phyloP scores from a whole-genome alignment of 495 filamentous ascomycete genomes.

The Peziza echinospora region DNA sequence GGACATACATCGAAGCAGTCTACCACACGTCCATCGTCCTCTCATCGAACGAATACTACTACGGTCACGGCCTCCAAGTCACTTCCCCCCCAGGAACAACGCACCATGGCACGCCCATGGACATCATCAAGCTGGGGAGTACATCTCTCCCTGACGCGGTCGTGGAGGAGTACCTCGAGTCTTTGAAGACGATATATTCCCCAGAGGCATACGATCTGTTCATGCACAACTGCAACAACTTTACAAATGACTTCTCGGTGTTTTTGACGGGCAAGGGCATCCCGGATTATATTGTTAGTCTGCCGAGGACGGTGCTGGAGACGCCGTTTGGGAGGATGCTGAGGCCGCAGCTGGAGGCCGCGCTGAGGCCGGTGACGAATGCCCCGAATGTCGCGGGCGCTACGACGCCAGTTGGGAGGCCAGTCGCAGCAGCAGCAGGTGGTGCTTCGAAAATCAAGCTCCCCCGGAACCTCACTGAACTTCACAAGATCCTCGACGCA shows the following conservation, averaged over 20 bases:
- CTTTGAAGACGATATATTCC: slow-evolving; percentile 60
- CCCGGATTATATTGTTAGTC: slow-evolving; percentile 65
- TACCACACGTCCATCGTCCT: slow-evolving; percentile 84
- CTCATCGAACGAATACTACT: slow-evolving; percentile 53
- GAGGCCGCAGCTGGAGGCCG: slow-evolving; percentile 52
- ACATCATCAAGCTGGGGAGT: slow-evolving; percentile 47
- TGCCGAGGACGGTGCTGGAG: slow-evolving; percentile 67
- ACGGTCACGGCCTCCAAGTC: slow-evolving; percentile 50
- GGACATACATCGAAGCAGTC: slow-evolving; percentile 64
- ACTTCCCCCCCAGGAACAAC: slow-evolving; percentile 56
- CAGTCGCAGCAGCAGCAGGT: slow-evolving; percentile 2
- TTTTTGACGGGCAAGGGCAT: slow-evolving; percentile 83
- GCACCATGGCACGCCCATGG: slow-evolving; percentile 67
- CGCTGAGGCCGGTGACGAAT: slow-evolving; percentile 28
- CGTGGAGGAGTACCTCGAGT: slow-evolving; percentile 74
- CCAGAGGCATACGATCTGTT: slow-evolving; percentile 31
- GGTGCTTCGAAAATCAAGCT: not conserved
- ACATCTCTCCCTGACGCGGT: slow-evolving; percentile 66
- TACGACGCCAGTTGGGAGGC: slow-evolving; percentile 7
- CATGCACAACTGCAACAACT: slow-evolving; percentile 90
- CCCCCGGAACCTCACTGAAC: too few species aligned
- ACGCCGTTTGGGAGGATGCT: slow-evolving; percentile 87
- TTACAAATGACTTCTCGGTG: slow-evolving; percentile 78
- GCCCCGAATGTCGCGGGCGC: slow-evolving; percentile 12
- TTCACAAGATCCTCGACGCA: too few species aligned